phyloP scores from a whole-genome alignment of 2,329 filamentous ascomycete species.

The Rosellinia necatrix region DNA sequence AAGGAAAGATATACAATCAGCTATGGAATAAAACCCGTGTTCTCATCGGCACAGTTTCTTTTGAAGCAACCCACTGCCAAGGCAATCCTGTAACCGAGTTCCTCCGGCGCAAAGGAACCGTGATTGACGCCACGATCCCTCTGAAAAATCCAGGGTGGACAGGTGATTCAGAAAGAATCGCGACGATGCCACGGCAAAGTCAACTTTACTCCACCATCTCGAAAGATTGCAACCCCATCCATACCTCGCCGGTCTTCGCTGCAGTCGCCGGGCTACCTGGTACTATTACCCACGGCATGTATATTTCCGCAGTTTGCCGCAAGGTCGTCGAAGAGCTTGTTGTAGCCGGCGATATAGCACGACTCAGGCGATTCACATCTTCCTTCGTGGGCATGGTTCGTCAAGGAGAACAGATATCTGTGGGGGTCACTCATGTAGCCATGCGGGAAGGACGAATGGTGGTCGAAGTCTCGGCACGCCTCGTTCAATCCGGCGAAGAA shows the following conservation, averaged over 20 bases:
- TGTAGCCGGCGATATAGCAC: constrained; percentile 95
- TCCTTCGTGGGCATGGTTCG: constrained; percentile 96
- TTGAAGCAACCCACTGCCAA: constrained; percentile 7
- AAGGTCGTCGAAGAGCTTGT: constrained; percentile 98
- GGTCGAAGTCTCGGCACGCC: constrained; percentile 95
- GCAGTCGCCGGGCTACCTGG: constrained; percentile 93
- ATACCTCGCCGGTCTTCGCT: constrained; percentile 95
- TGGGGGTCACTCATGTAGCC: constrained; percentile 92
- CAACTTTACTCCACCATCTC: constrained; percentile 97
- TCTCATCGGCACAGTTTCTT: constrained; percentile 11
- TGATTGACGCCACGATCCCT: constrained; percentile 75
- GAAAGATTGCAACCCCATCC: constrained; percentile 97
- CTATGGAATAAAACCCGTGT: not conserved
- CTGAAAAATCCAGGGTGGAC: constrained; percentile 97
- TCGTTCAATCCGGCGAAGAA: constrained; percentile 95
- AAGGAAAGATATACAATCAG: constrained; percentile 5
- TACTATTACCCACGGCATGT: constrained; percentile 99
- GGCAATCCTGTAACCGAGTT: constrained; percentile 26
- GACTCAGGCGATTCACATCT: constrained; percentile 95
- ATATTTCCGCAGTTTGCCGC: constrained; percentile 93
- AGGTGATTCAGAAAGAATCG: constrained; percentile 83
- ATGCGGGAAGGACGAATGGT: constrained; percentile 99
- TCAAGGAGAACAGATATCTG: constrained; percentile 90
- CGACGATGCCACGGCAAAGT: constrained; percentile 94
- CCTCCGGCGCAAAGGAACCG: constrained; percentile 20